Conservation (phyloP, 2,329 filamentous ascomycete species). For the Trichoderma guizhouense region DNA sequence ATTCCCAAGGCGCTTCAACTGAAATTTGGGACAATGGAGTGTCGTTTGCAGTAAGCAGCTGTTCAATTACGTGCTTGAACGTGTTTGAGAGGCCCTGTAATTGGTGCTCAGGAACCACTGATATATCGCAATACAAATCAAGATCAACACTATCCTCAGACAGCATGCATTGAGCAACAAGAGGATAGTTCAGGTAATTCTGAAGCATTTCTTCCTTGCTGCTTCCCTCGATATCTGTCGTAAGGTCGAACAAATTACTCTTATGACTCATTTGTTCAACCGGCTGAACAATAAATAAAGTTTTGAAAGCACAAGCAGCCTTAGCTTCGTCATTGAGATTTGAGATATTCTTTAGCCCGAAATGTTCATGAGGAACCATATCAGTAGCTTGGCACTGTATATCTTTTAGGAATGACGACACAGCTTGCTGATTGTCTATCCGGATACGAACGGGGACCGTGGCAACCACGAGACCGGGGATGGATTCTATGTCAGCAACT, state of each 20-base stretch:
- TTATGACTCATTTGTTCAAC: background rate
- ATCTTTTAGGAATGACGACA: conserved; percentile 12
- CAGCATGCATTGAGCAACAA: conserved; percentile 2
- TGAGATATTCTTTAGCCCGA: conserved; percentile 30
- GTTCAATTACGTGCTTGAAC: background rate
- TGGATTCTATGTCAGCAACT: conserved; percentile 3
- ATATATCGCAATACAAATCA: background rate
- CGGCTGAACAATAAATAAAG: conserved; percentile 17
- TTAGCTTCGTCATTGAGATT: conserved; percentile 13
- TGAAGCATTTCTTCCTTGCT: background rate
- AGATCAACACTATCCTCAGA: conserved; percentile 5
- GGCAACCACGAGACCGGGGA: background rate
- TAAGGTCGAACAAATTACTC: background rate
- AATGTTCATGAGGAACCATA: conserved; percentile 26
- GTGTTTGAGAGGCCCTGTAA: background rate
- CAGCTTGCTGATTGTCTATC: background rate
- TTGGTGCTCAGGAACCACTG: background rate
- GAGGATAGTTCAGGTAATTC: conserved; percentile 10
- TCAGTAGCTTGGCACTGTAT: conserved; percentile 26
- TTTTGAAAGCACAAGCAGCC: conserved; percentile 8
- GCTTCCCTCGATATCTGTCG: background rate
- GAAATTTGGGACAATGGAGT: background rate
- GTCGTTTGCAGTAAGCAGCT: background rate
- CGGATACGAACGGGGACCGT: conserved; percentile 13
- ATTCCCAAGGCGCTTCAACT: background rate